Base-by-base conservation (phyloP, 2,329 filamentous ascomycete genomes). In the Scleromitrula shiraiana region DNA sequence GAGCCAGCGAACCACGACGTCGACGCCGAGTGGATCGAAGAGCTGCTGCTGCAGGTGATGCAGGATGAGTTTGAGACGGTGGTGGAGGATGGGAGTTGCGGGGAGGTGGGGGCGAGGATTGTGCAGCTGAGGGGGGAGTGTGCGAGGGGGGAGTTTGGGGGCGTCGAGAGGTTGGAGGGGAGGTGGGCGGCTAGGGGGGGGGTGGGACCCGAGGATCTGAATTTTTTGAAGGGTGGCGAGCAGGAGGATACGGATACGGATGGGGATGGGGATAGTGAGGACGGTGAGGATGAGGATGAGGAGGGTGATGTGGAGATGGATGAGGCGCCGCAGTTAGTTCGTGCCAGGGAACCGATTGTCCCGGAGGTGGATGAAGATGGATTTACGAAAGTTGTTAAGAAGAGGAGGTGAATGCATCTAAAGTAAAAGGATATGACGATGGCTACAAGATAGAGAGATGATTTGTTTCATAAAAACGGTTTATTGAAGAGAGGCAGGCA, bases 61-160 rank as follows among this genome's bases (percentile, higher is more conserved):
- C 77, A 85, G 53, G 93, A 97, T 69, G 93, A 98, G 68, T 98
- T 97, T 62, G 89, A 95, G 61, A 85, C 93, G 47, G 83, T 87
- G 49, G 79, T 96, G 23, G 93, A 97, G 61, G 93, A 98, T 66
- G 90, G 89, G 59, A 91, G 83, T 40, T 85, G 82, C 27, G 80
- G 77, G 45, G 77, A 83, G 48, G 78, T 95, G 6, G 89, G 89
- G 8, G 71, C 73, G 50, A 74, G 82, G 58, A 86, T 97, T 68
- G 94, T 65, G 73, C 74, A 44, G 69, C 91, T 54, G 74, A 81
- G 59, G 71, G 72, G 50, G 76, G 85, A 62, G 80, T 82, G 59
- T 71, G 73, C 50, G 74, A 76, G 53, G 85, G 85, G 59, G 71
- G 73, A 50, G 74, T 77, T 7, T 46, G 32, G 23, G 43, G 20